Conservation (phyloP, 345 rosid genomes). For the Noccaea caerulescens region DNA sequence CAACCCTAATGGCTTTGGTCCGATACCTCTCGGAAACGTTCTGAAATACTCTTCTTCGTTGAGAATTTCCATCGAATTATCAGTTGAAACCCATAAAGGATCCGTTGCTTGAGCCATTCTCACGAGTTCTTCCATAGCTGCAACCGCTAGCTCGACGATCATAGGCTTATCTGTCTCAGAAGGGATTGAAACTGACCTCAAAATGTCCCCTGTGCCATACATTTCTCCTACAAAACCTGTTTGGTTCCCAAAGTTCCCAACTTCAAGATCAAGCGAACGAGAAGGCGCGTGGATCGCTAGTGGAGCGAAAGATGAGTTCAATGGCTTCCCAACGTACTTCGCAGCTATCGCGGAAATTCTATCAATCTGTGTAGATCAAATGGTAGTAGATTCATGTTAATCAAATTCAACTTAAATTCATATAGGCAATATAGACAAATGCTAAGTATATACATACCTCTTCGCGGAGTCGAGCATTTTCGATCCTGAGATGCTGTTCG, state of each 20-base stretch:
- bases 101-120: constrained; percentile 83
- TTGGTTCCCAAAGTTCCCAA: constrained; percentile 63
- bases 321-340: constrained; percentile 79
- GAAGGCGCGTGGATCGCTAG: constrained; percentile 54
- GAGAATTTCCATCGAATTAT: constrained; percentile 55
- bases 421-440: background rate
- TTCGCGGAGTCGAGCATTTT: constrained; percentile 85
- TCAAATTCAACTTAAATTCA: background rate
- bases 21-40: constrained; percentile 84
- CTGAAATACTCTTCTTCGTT: constrained; percentile 85
- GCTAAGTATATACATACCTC: constrained; percentile 53
- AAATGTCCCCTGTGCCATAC: constrained; percentile 69
- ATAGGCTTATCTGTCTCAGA: constrained; percentile 85
- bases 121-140: constrained; percentile 95
- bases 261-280: constrained; percentile 67
- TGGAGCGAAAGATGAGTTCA: constrained; percentile 57
- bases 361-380: constrained; percentile 69
- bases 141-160: constrained; percentile 93
- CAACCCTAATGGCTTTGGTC: constrained; percentile 75
- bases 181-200: constrained; percentile 57
- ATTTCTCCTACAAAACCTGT: constrained; percentile 76
- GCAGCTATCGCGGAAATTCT: constrained; percentile 87
- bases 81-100: constrained; percentile 71
- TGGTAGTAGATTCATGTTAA: background rate
- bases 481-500: constrained; percentile 93